These are phyloP conservation scores for Lachnellula occidentalis DNA, from an alignment of 2,329 filamentous ascomycete genomes.

Conservation along the genomic window DNA sequence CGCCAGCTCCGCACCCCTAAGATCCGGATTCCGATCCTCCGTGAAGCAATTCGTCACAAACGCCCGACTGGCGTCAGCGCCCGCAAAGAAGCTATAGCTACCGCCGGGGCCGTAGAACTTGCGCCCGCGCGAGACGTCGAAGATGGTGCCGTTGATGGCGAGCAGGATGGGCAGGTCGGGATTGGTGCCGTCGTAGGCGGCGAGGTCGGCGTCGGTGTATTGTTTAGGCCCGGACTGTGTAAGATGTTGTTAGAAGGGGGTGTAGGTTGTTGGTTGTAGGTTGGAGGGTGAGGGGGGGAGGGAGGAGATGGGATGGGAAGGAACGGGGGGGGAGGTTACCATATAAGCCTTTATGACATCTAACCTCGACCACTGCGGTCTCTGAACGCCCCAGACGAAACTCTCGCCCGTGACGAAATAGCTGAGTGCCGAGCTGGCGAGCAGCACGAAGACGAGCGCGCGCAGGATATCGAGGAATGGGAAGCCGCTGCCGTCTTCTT, in stretches of 20 bases:
- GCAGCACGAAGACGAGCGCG: constrained; percentile 24
- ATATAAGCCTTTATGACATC: constrained; percentile 22
- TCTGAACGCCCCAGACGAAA: constrained; percentile 24
- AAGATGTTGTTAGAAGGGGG: no score
- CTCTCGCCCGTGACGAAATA: constrained; percentile 31
- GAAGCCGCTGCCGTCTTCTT: constrained; percentile 24
- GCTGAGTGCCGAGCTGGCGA: constrained; percentile 21
- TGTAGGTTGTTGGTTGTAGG: background rate
- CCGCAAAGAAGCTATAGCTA: constrained; percentile 81
- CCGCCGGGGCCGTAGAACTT: constrained; percentile 78
- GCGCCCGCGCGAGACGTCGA: constrained; percentile 68
- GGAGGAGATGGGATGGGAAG: background rate
- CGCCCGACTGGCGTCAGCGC: constrained; percentile 77
- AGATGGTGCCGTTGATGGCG: constrained; percentile 81
- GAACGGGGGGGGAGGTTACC: constrained; percentile 13
- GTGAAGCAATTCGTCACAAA: constrained; percentile 93
- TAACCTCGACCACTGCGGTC: constrained; percentile 22
- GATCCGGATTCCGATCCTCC: constrained; percentile 70
- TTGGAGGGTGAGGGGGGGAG: background rate
- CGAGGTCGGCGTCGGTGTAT: constrained; percentile 71
- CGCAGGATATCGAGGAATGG: constrained; percentile 25
- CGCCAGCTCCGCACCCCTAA: constrained; percentile 83
- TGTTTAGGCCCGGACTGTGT: constrained; percentile 52
- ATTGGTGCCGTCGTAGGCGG: constrained; percentile 72
- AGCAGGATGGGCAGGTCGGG: constrained; percentile 76